Percentiles rank a stretch among this genome's conserved stretches.
Evolutionary conservation across 2,329 filamentous ascomycete genomes (phyloP).

Genomic region (Sporothrix variecibatus): DNA sequence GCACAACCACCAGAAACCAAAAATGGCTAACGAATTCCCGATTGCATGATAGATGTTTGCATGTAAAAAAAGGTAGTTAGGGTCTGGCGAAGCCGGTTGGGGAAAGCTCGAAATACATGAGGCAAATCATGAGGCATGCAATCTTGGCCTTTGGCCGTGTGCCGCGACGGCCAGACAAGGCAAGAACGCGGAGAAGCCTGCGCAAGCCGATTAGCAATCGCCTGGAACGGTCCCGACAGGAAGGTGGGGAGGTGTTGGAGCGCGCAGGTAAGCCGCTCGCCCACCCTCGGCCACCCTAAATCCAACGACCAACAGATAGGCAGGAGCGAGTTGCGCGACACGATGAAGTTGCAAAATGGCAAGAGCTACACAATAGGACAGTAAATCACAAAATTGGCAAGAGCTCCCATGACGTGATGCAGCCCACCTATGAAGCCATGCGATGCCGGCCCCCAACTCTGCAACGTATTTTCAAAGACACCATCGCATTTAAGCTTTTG

Average conservation of each 20-base stretch:
- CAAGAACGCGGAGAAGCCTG: not conserved
- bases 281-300: not conserved
- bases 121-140: constrained; percentile 7
- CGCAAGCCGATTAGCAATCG: constrained; percentile 13
- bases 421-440: constrained; percentile 26
- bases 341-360: not conserved
- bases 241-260: not conserved
- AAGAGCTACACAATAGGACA: not conserved
- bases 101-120: not conserved
- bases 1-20: not conserved
- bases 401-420: constrained; percentile 24
- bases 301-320: not conserved
- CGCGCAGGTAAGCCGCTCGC: not conserved
- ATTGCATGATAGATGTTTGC: constrained; percentile 1
- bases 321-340: not conserved
- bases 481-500: not conserved
- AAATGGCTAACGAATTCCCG: not conserved
- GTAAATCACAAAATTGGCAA: not conserved
- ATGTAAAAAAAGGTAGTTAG: not conserved
- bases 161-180: not conserved
- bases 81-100: not conserved
- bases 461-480: not conserved
- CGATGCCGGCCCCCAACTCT: not conserved
- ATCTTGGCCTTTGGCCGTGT: not conserved
- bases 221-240: not conserved